These are phyloP conservation scores for Pyricularia sp. DNA, from an alignment of 2,329 filamentous ascomycete genomes.

Conservation along the genomic window DNA sequence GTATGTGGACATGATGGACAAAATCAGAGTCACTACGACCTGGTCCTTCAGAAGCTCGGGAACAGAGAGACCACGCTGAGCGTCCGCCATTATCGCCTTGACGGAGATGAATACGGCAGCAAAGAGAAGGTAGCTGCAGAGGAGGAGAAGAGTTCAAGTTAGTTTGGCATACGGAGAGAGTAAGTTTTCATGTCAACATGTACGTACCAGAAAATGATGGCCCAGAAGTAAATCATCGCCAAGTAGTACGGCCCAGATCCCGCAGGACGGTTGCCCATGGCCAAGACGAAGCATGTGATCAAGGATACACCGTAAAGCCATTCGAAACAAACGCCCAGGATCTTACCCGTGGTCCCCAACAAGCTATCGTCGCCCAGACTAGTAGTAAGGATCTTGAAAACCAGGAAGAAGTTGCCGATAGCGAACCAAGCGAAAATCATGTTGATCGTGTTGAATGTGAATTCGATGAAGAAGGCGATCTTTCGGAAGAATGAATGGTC, in stretches of 20 bases:
- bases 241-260: conserved; percentile 90
- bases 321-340: conserved; percentile 82
- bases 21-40: conserved; percentile 85
- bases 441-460: conserved; percentile 85
- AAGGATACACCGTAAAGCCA: conserved; percentile 90
- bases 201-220: conserved; percentile 75
- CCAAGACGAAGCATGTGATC: conserved; percentile 87
- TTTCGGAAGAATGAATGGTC: conserved; percentile 82
- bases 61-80: conserved; percentile 56
- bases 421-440: conserved; percentile 99
- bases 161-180: not conserved
- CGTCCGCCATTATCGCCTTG: conserved; percentile 62
- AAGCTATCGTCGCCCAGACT: conserved; percentile 60
- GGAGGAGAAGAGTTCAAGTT: conserved; percentile 11
- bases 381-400: conserved; percentile 90
- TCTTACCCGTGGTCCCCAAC: conserved; percentile 62
- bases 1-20: conserved; percentile 85
- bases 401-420: conserved; percentile 97
- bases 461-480: conserved; percentile 81
- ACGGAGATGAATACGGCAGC: conserved; percentile 92
- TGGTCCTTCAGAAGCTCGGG: conserved; percentile 69
- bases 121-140: conserved; percentile 69
- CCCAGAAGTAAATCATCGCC: conserved; percentile 98
- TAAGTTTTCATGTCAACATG: not conserved
- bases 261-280: conserved; percentile 86